Conservation (phyloP, 148 eudicot species). For the Chenopodium quinoa region DNA sequence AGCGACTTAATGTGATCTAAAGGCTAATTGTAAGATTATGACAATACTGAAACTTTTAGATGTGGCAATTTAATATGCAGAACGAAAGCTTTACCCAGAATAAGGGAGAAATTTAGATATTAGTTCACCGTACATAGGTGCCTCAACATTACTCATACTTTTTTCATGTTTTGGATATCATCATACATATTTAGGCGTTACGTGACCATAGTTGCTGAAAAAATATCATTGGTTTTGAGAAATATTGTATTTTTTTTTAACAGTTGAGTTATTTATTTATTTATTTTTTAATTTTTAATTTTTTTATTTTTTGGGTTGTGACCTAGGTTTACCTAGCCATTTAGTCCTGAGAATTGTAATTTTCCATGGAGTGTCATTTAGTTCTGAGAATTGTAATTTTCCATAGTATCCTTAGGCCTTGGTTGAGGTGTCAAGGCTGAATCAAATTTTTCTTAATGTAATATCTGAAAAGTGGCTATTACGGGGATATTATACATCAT, state of each 20-base stretch:
- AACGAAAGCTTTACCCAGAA: not conserved
- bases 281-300: too few species aligned
- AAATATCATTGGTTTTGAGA: too few species aligned
- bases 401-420: not conserved
- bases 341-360: not conserved
- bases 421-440: not conserved
- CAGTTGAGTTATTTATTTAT: too few species aligned
- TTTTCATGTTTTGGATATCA: not conserved
- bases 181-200: not conserved
- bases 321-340: not conserved
- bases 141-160: not conserved
- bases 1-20: not conserved
- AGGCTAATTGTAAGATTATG: not conserved
- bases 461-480: not conserved
- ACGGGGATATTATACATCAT: not conserved
- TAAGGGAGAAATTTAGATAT: not conserved
- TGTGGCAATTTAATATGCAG: not conserved
- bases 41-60: not conserved
- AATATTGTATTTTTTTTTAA: too few species aligned
- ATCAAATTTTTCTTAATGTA: not conserved
- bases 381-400: not conserved
- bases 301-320: not conserved
- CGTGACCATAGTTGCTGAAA: not conserved
- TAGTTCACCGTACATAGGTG: not conserved
- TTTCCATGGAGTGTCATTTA: not conserved